Evolutionary conservation across 2,329 filamentous ascomycete species (phyloP).

Genomic region (Neoarthrinium moseri): DNA sequence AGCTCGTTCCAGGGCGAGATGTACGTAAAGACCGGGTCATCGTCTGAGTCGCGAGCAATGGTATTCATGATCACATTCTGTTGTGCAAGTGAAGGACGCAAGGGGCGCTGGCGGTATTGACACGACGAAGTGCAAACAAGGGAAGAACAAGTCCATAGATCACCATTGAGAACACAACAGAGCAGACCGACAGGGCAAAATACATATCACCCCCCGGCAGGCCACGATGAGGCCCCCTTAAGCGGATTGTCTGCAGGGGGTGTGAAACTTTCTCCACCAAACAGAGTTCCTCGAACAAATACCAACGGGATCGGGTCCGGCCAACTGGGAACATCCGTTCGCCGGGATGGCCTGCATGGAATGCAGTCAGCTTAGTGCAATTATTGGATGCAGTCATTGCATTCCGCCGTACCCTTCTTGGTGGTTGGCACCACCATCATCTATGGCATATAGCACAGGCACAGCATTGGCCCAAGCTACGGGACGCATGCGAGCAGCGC

Average conservation of each 20-base stretch:
- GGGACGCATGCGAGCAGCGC: no score
- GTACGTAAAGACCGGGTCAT: constrained; percentile 2
- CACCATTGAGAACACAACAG: background rate
- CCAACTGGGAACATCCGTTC: no score
- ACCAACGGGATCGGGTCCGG: no score
- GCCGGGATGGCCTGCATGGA: no score
- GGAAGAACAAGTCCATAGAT: background rate
- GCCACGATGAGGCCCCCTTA: background rate
- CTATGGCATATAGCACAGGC: no score
- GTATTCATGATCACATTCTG: constrained; percentile 7
- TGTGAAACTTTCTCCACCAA: constrained; percentile 8
- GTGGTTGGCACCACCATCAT: no score
- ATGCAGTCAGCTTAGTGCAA: no score
- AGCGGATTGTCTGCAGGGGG: background rate
- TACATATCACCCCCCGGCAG: background rate
- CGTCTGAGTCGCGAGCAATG: constrained; percentile 2
- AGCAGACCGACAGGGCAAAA: background rate
- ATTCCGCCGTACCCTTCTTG: no score
- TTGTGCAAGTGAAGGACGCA: background rate
- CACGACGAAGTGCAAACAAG: background rate
- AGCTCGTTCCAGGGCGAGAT: constrained; percentile 1
- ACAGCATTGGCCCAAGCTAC: no score
- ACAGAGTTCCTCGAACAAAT: constrained; percentile 3
- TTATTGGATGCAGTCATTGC: no score
- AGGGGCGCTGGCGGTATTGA: background rate